Evolutionary conservation across 2,329 filamentous ascomycete genomes (phyloP).

Genomic region (Colletotrichum salicis): DNA sequence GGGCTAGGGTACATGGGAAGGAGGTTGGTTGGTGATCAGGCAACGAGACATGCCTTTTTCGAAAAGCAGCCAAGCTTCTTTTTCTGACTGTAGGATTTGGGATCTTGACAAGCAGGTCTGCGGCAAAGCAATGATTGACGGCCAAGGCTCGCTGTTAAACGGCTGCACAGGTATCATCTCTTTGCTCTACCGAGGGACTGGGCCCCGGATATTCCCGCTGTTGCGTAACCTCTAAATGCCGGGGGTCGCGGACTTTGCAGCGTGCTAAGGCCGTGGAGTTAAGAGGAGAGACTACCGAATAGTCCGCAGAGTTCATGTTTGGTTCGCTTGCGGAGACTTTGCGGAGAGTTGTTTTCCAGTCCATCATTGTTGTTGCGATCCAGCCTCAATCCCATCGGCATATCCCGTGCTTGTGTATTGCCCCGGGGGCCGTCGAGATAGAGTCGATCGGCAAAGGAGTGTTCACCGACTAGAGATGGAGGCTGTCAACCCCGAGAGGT

Average conservation of each 20-base stretch:
- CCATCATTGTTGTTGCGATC: no score
- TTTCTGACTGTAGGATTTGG: not conserved
- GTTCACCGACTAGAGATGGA: not conserved
- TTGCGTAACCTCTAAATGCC: not conserved
- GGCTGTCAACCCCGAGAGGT: not conserved
- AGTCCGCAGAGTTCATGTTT: not conserved
- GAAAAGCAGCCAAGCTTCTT: not conserved
- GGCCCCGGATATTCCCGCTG: not conserved
- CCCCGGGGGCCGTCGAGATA: not conserved
- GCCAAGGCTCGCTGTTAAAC: no score
- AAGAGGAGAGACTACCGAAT: not conserved
- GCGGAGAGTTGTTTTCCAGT: not conserved
- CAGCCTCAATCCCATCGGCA: not conserved
- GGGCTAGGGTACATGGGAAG: no score
- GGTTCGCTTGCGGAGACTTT: not conserved
- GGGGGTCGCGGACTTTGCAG: not conserved
- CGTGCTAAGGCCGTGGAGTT: not conserved
- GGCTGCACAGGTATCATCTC: not conserved
- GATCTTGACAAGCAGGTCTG: not conserved
- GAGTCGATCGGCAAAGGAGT: not conserved
- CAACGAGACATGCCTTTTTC: not conserved
- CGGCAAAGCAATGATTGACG: not conserved
- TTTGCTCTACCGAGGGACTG: not conserved
- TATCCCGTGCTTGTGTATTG: not conserved
- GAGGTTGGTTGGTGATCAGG: not conserved